Evolutionary conservation across 176 grass and related monocot species (phyloP).

Genomic region (Thinopyrum elongatum): DNA sequence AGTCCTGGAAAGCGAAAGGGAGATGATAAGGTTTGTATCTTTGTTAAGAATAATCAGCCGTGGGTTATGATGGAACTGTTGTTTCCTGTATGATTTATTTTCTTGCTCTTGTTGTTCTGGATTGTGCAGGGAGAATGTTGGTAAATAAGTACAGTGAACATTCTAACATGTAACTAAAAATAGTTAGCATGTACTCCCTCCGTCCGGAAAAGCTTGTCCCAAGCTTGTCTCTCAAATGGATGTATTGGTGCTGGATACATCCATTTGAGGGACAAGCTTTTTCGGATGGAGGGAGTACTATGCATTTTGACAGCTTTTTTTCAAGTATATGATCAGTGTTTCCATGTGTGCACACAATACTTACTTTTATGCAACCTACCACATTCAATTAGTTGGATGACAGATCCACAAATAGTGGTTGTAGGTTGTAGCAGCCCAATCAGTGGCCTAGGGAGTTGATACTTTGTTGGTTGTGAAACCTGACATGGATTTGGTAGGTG

Average conservation of each 20-base stretch:
- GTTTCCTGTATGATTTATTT: conserved; percentile 4
- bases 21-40: conserved; percentile 39
- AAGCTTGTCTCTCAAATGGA: too few species aligned
- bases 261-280: too few species aligned
- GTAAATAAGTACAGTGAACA: background rate
- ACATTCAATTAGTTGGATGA: background rate
- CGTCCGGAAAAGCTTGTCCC: too few species aligned
- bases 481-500: conserved; percentile 10
- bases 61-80: background rate
- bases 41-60: background rate
- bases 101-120: background rate
- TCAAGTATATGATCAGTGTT: background rate
- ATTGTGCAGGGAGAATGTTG: background rate
- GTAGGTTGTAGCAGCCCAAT: background rate
- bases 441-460: background rate
- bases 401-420: background rate
- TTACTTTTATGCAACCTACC: background rate
- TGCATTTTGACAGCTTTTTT: background rate
- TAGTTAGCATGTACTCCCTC: background rate
- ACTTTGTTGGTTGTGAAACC: background rate
- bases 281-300: too few species aligned
- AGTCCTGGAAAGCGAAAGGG: conserved; percentile 28
- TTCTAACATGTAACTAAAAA: background rate
- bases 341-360: background rate
- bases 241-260: too few species aligned